A percentile compares a stretch with the other conserved stretches of the same genome.
phyloP scores from a whole-genome alignment of 352 stramenopile genomes.

The Globisporangium mamillatum region DNA sequence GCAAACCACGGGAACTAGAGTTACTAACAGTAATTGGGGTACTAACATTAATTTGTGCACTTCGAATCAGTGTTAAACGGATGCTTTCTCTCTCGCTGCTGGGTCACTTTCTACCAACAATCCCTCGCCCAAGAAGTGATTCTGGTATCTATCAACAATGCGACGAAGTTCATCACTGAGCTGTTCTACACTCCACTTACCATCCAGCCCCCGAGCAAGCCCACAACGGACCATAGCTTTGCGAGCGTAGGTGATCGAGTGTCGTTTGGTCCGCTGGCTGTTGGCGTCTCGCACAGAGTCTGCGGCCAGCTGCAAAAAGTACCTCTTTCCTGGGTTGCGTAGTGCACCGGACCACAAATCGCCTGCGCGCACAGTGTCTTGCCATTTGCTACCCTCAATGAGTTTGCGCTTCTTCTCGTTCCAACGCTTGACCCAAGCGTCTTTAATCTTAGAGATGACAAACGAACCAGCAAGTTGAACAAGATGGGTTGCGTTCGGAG shows the following conservation, averaged over 20 bases:
- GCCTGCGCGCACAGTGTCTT: slow-evolving; percentile 22
- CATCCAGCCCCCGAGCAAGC: slow-evolving; percentile 1
- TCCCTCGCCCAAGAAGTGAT: slow-evolving; percentile 1
- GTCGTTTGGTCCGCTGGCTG: slow-evolving; percentile 17
- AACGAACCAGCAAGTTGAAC: slow-evolving; percentile 32
- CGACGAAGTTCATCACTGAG: not conserved
- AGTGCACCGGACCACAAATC: slow-evolving; percentile 29
- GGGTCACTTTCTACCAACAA: not conserved
- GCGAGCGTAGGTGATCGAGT: slow-evolving; percentile 21
- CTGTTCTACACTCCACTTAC: slow-evolving; percentile 4
- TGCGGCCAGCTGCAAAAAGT: slow-evolving; percentile 22
- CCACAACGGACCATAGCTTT: slow-evolving; percentile 37
- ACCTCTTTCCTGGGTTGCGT: slow-evolving; percentile 28
- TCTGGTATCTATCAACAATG: slow-evolving; percentile 5
- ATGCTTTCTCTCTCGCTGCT: not conserved
- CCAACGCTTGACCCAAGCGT: slow-evolving; percentile 21
- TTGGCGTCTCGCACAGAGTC: slow-evolving; percentile 25
- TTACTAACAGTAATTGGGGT: slow-evolving; percentile 3
- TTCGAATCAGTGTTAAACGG: slow-evolving; percentile 1
- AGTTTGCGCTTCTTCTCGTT: slow-evolving; percentile 32
- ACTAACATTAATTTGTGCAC: not conserved
- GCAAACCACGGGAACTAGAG: slow-evolving; percentile 1
- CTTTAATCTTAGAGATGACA: slow-evolving; percentile 31
- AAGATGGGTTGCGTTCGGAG: slow-evolving; percentile 21
- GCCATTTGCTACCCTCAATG: slow-evolving; percentile 23